Evolutionary conservation across 2,329 filamentous ascomycete species (phyloP).

Genomic region (Trichoderma sp.): DNA sequence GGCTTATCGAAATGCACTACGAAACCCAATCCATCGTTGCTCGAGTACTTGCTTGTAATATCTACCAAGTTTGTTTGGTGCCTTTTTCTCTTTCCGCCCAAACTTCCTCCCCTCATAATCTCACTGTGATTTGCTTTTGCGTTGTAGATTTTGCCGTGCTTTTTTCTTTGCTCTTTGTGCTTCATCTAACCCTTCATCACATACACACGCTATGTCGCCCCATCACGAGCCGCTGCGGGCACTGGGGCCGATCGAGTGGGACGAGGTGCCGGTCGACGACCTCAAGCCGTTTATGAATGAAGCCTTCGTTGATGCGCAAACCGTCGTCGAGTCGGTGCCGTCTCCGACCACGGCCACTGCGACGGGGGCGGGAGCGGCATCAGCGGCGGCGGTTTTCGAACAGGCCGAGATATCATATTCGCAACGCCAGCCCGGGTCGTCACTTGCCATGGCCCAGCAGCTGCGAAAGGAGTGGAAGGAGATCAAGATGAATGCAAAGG

Average conservation of each 20-base stretch:
- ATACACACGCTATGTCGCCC: slow-evolving; percentile 25
- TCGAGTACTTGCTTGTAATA: neutral
- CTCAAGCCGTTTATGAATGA: slow-evolving; percentile 54
- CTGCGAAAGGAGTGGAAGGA: slow-evolving; percentile 88
- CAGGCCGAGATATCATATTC: slow-evolving; percentile 50
- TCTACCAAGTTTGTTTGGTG: neutral
- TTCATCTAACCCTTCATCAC: neutral
- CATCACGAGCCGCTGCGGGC: slow-evolving; percentile 59
- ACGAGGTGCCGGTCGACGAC: slow-evolving; percentile 44
- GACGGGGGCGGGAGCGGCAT: slow-evolving; percentile 44
- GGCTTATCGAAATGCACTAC: neutral
- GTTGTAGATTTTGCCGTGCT: neutral
- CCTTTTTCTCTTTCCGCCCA: neutral
- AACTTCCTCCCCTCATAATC: neutral
- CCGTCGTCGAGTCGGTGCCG: slow-evolving; percentile 76
- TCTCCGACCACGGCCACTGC: slow-evolving; percentile 38
- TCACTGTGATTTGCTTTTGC: neutral
- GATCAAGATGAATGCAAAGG: slow-evolving; percentile 66
- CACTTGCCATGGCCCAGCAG: slow-evolving; percentile 48
- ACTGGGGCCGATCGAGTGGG: slow-evolving; percentile 56
- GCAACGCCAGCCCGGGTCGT: slow-evolving; percentile 42
- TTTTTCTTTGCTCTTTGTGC: neutral
- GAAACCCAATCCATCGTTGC: neutral
- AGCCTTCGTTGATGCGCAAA: slow-evolving; percentile 65
- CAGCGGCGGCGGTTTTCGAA: slow-evolving; percentile 51